Base-by-base conservation (phyloP, 805 yeast species). In the Ascoidea rubescens region DNA sequence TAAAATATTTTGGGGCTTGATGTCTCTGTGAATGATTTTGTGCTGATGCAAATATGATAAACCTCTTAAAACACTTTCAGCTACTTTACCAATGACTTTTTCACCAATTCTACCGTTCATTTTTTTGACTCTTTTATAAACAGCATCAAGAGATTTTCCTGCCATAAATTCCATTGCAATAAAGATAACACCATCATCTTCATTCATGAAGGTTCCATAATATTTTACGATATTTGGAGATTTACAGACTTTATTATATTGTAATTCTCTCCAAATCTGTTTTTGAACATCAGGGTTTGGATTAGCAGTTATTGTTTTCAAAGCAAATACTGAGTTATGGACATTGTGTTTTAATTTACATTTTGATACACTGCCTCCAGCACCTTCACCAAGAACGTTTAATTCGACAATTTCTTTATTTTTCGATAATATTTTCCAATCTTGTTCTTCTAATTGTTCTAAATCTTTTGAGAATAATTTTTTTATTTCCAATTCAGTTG, bases 121-220 rank as follows among this genome's bases (percentile, higher is more conserved):
- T 46, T 72, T 70, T 49, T 81, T 74, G 48, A 89, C 85, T 52
- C 80, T 76, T 60, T 84, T 83, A 68, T 91, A 89, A n/a, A 91
- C 80, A 1, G 96, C 88, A 62, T 93, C 97, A 54, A 93, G 68
- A 4, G 96, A 87, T 47, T 80, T 78, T 1, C 97, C 98, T 31
- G 89, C 96, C 89, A 95, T 93, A 65, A 79, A 93, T 66, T 93
- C 99, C 98, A 93, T 93, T 49, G 96, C 88, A 32, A 93, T 93
- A 58, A 87, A 89, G 46, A 93, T 89, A 61, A 89, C 79, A 32
- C 89, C 85, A 55, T 77, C 80, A 53, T 77, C 76, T 60, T 83
- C 87, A 59, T 85, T 82, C 57, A 87, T 72, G 62, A 87, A 93
- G 56, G 96, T 89, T 5, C 99, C 99, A 64, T 87, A 91, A 65